phyloP scores from a whole-genome alignment of 2,329 filamentous ascomycete species.

The Monosporascus sp. region DNA sequence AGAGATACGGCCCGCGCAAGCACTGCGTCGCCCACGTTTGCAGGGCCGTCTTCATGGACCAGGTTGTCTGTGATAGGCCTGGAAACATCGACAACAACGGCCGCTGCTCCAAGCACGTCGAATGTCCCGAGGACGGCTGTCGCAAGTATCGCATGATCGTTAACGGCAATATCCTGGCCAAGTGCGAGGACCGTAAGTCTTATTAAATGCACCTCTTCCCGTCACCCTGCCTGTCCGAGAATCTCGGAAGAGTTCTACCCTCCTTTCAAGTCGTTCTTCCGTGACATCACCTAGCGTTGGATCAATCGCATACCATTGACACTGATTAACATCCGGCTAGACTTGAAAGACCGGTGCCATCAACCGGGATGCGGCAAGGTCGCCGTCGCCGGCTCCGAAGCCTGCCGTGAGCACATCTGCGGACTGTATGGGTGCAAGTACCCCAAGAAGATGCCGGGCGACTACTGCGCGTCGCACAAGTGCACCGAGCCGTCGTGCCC shows the following conservation, averaged over 20 bases:
- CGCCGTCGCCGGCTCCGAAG: background rate
- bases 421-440: slow-evolving; percentile 6
- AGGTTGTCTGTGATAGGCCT: slow-evolving; percentile 10
- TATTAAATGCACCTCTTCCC: background rate
- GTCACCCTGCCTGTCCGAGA: background rate
- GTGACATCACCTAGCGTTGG: no score
- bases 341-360: background rate
- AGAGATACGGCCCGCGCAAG: slow-evolving; percentile 4
- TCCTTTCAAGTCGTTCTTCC: background rate
- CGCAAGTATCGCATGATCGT: slow-evolving; percentile 4
- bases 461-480: slow-evolving; percentile 3
- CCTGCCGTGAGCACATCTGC: slow-evolving; percentile 6
- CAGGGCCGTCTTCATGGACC: slow-evolving; percentile 7
- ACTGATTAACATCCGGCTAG: background rate
- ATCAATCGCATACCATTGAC: no score
- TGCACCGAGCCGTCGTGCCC: slow-evolving; percentile 6
- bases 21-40: slow-evolving; percentile 18
- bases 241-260: background rate
- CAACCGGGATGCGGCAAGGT: background rate
- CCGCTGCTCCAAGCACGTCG: slow-evolving; percentile 15
- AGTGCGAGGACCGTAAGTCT: slow-evolving; percentile 16
- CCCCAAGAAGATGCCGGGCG: background rate
- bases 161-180: slow-evolving; percentile 3
- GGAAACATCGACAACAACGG: slow-evolving; percentile 9
- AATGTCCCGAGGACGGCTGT: slow-evolving; percentile 9